Evolutionary conservation across 768 basidiomycete genomes (phyloP), one percentile per base, ranked within the genome.

Genomic region (Leccinellum albellum): DNA sequence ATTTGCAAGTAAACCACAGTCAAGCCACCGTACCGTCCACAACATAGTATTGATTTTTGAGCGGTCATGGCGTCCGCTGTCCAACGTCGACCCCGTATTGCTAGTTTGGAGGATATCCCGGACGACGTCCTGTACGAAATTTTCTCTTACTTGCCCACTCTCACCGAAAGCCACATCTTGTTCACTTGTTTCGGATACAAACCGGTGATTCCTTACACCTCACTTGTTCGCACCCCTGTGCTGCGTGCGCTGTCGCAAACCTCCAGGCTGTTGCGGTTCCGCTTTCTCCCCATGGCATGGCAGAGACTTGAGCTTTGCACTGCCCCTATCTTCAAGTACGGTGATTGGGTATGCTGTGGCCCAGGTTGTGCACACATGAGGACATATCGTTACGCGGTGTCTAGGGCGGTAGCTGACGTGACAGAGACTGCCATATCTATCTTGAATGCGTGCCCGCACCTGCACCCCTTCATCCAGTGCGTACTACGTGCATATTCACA

Each of bases 201-300:
- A 12, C 51, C 51, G 6, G 40, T 44, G 32, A 21, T 58, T 14
- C 21, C 21, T 1, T 28, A 35, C 1, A 6, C 23, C 3, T 5
- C 12, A 13, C 56, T 55, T 37, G 44, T 21, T 37, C 53, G 53
- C 14, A 49, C 47, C 10, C 46, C 40, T 17, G 40, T 32, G 31
- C 45, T 55, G n/a, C 54, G 55, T 3, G 58, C 48, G 4, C 21
- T 64, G 21, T 64, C 59, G 3, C 23, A 33, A 44, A 64, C 54
- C 4, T 58, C 52, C 1, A 33, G 52, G 7, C 23, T 64, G 3
- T 46, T 64, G 14, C 54, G 63, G 17, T 51, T 56, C 6, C 59
- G 56, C 21, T 64, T 56, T 45, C 48, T 61, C 14, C 40, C 42
- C 6, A 52, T 64, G 56, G 64, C 62, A 10, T 64, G 62, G 64